Percentiles rank a stretch among this genome's conserved stretches.
Conservation (phyloP, 805 yeast species). For the Grigorovia jiainica region DNA sequence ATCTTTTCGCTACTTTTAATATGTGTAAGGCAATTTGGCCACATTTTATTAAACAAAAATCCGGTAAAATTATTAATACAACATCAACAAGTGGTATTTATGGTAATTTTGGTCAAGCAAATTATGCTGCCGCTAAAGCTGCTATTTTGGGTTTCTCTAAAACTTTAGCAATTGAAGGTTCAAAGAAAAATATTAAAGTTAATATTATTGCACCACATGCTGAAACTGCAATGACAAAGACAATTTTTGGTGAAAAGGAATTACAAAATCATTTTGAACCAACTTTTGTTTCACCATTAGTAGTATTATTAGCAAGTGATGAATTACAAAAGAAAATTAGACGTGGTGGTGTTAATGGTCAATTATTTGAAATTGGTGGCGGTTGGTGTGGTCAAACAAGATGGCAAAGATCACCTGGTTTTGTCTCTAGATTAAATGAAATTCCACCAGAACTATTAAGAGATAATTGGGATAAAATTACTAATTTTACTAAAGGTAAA, state of each 20-base stretch:
- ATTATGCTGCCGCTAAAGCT: constrained; percentile 88
- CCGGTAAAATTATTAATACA: constrained; percentile 73
- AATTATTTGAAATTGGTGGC: constrained; percentile 85
- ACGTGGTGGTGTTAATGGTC: constrained; percentile 53
- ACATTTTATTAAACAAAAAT: constrained; percentile 62
- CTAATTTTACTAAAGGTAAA: constrained; percentile 49
- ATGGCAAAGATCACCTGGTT: constrained; percentile 91
- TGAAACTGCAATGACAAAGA: constrained; percentile 92
- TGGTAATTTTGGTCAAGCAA: constrained; percentile 96
- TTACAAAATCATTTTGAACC: constrained; percentile 71
- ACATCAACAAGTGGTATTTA: constrained; percentile 95
- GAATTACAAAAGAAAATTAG: constrained; percentile 36
- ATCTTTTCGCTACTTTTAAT: constrained; percentile 70
- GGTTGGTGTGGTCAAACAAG: constrained; percentile 95
- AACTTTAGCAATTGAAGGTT: constrained; percentile 88
- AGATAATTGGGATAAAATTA: constrained; percentile 56
- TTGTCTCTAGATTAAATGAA: constrained; percentile 39
- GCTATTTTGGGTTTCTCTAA: constrained; percentile 79
- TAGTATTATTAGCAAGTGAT: constrained; percentile 70
- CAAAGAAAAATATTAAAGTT: constrained; percentile 60
- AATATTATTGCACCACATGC: constrained; percentile 95
- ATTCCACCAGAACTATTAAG: constrained; percentile 60
- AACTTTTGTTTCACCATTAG: constrained; percentile 81
- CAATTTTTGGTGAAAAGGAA: constrained; percentile 73
- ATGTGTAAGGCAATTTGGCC: constrained; percentile 93